Conservation (phyloP, 192 early-diverging fungal genomes). For the Coemansia sp. region DNA sequence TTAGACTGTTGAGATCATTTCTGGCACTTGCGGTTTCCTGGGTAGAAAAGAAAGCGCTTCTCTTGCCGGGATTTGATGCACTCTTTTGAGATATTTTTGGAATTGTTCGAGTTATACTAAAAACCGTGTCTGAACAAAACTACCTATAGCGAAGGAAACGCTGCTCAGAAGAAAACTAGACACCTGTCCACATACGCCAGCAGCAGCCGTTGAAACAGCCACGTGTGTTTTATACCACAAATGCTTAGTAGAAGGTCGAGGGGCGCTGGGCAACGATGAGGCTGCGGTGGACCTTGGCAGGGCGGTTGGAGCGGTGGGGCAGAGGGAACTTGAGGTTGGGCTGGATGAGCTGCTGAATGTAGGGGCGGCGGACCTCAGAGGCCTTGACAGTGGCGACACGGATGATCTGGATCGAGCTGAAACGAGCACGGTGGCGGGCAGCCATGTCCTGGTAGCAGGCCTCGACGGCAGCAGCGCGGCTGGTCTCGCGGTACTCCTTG, state of each 20-base stretch:
- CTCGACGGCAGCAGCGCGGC: constrained; percentile 70
- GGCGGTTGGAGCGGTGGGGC: constrained; percentile 90
- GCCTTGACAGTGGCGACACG: constrained; percentile 90
- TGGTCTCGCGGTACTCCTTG: constrained; percentile 99
- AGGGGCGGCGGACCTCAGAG: constrained; percentile 90
- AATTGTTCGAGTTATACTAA: background rate
- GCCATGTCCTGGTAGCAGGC: constrained; percentile 97
- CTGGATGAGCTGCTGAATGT: constrained; percentile 94
- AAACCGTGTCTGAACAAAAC: constrained; percentile 7
- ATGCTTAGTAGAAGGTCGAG: constrained; percentile 71
- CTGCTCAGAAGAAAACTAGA: constrained; percentile 1
- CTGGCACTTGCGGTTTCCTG: too few relatives aligned
- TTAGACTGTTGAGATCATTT: too few relatives aligned
- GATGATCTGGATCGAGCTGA: constrained; percentile 98
- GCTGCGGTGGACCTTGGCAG: constrained; percentile 76
- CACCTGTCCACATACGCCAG: background rate
- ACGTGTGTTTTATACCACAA: constrained; percentile 3
- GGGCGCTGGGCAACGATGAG: constrained; percentile 91
- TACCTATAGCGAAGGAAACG: background rate
- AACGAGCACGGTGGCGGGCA: constrained; percentile 96
- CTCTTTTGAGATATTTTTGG: background rate
- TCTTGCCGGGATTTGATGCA: too few relatives aligned
- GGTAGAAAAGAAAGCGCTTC: too few relatives aligned
- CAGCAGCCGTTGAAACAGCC: constrained; percentile 3
- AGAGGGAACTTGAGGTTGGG: constrained; percentile 95